Conservation (phyloP, 2,329 filamentous ascomycete species). For the Blastomyces percursus region DNA sequence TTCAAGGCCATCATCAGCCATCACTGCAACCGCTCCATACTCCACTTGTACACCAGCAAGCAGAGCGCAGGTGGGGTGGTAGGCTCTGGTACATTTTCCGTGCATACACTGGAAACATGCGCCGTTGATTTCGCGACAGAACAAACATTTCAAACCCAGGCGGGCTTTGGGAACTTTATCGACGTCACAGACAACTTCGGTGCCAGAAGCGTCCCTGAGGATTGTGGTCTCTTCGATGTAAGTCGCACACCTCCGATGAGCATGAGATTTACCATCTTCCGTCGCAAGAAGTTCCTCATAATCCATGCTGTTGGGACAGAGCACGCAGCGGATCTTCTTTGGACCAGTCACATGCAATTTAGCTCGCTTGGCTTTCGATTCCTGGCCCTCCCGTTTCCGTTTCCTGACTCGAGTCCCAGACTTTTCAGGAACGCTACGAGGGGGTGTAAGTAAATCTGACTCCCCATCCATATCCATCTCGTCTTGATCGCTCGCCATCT, state of each 20-base stretch:
- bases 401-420: conserved; percentile 53
- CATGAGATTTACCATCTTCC: conserved; percentile 67
- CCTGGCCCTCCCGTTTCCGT: conserved; percentile 50
- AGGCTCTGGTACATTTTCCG: conserved; percentile 85
- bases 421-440: conserved; percentile 60
- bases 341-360: conserved; percentile 61
- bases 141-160: conserved; percentile 84
- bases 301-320: conserved; percentile 84
- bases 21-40: conserved; percentile 71
- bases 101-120: conserved; percentile 94
- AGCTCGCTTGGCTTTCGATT: conserved; percentile 63
- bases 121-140: conserved; percentile 88
- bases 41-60: conserved; percentile 88
- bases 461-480: conserved; percentile 43
- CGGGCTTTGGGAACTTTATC: conserved; percentile 76
- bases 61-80: conserved; percentile 89
- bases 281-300: conserved; percentile 75
- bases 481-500: conserved; percentile 52
- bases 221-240: conserved; percentile 92
- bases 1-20: conserved; percentile 80
- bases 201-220: conserved; percentile 53
- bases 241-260: conserved; percentile 76
- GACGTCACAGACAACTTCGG: conserved; percentile 66
- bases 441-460: conserved; percentile 67
- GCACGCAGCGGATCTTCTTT: conserved; percentile 68